Evolutionary conservation across 805 yeast species (phyloP).

Genomic region (Kazachstania kunashirensis): DNA sequence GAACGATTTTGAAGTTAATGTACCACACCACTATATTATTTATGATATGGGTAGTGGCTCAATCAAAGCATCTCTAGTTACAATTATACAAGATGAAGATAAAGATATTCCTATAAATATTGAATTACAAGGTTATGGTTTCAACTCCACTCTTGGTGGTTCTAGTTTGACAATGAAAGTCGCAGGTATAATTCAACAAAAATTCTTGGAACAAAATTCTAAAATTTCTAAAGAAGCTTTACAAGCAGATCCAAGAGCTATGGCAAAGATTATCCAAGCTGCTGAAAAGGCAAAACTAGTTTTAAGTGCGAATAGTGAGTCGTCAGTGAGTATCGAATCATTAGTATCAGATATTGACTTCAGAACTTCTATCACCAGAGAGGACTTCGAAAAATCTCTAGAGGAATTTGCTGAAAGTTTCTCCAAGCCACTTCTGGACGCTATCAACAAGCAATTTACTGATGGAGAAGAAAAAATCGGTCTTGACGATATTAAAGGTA

Average conservation of each 20-base stretch:
- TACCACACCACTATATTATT: conserved; percentile 52
- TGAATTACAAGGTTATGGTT: conserved; percentile 65
- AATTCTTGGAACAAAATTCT: conserved; percentile 43
- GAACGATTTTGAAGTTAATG: conserved; percentile 16
- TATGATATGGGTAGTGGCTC: conserved; percentile 93
- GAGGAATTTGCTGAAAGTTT: conserved; percentile 32
- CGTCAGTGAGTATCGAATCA: conserved; percentile 66
- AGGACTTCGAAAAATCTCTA: conserved; percentile 57
- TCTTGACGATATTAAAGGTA: conserved; percentile 42
- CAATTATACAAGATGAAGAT: conserved; percentile 39
- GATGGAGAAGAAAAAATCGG: conserved; percentile 20
- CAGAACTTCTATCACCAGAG: conserved; percentile 54
- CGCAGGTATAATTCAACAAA: conserved; percentile 47
- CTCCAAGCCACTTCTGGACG: conserved; percentile 44
- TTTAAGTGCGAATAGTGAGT: conserved; percentile 80
- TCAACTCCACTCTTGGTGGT: conserved; percentile 65
- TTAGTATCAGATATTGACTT: conserved; percentile 67
- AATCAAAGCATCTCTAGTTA: conserved; percentile 73
- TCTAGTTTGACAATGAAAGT: conserved; percentile 57
- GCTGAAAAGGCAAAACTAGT: conserved; percentile 85
- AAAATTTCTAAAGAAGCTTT: conserved; percentile 33
- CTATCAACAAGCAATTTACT: conserved; percentile 33
- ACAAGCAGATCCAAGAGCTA: conserved; percentile 42
- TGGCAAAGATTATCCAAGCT: conserved; percentile 62
- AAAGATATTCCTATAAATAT: conserved; percentile 37